Conservation (phyloP, 441 rosid species). For the Mallotus japonicus region DNA sequence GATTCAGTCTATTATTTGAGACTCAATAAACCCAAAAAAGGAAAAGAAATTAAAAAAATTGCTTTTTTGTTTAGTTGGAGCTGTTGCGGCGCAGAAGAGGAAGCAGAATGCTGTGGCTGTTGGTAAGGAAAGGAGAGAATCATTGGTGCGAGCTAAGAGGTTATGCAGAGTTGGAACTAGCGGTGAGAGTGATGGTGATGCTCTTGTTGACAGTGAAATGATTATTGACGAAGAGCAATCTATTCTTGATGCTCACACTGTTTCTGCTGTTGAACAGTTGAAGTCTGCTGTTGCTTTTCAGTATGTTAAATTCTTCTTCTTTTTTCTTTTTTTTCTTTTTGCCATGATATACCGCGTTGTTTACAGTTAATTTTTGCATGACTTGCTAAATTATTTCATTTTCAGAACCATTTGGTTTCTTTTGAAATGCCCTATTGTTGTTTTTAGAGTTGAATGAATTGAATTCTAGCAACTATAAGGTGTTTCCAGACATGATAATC, state of each 20-base stretch:
- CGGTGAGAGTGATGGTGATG: slow-evolving; percentile 32
- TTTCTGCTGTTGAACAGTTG: slow-evolving; percentile 65
- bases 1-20: too few relatives aligned
- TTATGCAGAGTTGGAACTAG: slow-evolving; percentile 72
- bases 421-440: too few relatives aligned
- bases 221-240: slow-evolving; percentile 72
- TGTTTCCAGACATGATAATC: too few relatives aligned
- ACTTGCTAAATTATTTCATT: too few relatives aligned
- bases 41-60: background rate
- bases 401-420: too few relatives aligned
- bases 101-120: slow-evolving; percentile 80
- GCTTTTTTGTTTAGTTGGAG: slow-evolving; percentile 50
- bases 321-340: too few relatives aligned
- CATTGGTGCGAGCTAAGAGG: slow-evolving; percentile 77
- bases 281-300: slow-evolving; percentile 62
- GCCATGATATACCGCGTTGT: too few relatives aligned
- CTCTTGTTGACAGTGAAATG: slow-evolving; percentile 43
- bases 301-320: slow-evolving; percentile 38
- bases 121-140: slow-evolving; percentile 91
- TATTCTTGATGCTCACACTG: slow-evolving; percentile 59
- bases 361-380: too few relatives aligned
- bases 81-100: slow-evolving; percentile 72
- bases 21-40: too few relatives aligned
- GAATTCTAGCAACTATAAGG: too few relatives aligned
- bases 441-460: too few relatives aligned